Evolutionary conservation across 2,329 filamentous ascomycete genomes (phyloP), one percentile per base, ranked within the genome.

Genomic region (Byssoonygena ceratinophila): DNA sequence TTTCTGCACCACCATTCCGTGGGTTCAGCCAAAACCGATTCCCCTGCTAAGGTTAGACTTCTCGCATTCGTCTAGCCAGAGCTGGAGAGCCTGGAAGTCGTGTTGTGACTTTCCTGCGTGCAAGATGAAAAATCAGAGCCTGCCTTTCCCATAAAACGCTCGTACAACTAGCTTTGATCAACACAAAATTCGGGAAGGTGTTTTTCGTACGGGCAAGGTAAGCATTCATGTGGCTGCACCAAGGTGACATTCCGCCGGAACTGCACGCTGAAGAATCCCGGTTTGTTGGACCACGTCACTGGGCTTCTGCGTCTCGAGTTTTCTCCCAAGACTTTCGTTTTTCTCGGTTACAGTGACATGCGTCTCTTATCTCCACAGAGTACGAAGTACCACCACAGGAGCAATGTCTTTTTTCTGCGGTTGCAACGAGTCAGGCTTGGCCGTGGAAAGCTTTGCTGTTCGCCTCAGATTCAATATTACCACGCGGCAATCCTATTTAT

Each of bases 211-310:
- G 7, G 27, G 14, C n/a, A 20, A 46, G n/a, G 31, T 34, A 49
- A 49, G 46, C 46, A 49, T 49, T 44, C 32, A 14, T 41, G 46
- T 49, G 46, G 46, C 46, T 49, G 23, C 27, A 41, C 23, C 45
- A 49, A 41, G 34, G 46, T 41, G 16, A 32, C 27, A 46, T 39
- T 48, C n/a, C n/a, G 32, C 22, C 46, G 46, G 46, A 37, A 48
- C 46, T 39, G 46, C 46, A 32, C 22, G 11, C 9, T 41, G 25
- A 40, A 20, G 37, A 39, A 49, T 49, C 46, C 46, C 46, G 37
- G 46, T 37, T 48, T 29, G 46, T 48, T 48, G 46, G 46, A 49
- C 46, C 46, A 40, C 36, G 46, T 49, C 46, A 49, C 36, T 20
- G 36, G 46, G 46, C 31, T 49, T 49, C 46, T 49, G 36, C 46